Evolutionary conservation across 2,329 filamentous ascomycete genomes (phyloP).

Genomic region (Diaporthe helianthi): DNA sequence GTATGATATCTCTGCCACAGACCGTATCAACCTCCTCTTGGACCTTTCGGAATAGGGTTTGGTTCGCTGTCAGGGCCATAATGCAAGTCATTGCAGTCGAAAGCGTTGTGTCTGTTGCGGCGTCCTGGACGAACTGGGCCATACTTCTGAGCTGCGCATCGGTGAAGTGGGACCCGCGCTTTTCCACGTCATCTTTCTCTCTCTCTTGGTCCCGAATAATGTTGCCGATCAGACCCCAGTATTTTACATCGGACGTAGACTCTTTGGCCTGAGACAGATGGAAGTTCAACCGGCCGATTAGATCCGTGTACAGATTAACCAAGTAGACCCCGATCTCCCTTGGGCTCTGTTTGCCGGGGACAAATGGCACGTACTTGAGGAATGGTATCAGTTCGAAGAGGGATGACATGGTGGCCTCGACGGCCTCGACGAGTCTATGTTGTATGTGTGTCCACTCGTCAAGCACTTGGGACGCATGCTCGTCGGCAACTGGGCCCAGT

Average conservation of each 20-base stretch:
- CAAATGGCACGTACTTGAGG: conserved; percentile 12
- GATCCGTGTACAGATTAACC: neutral
- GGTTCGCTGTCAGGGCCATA: conserved; percentile 11
- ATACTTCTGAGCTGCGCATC: neutral
- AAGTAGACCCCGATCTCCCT: neutral
- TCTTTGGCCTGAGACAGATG: neutral
- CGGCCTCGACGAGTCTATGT: neutral
- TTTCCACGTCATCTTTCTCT: neutral
- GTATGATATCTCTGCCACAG: neutral
- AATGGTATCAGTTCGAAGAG: conserved; percentile 10
- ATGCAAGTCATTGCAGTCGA: conserved; percentile 19
- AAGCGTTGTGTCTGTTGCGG: conserved; percentile 14
- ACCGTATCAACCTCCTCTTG: neutral
- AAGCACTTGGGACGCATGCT: neutral
- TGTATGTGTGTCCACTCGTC: conserved; percentile 9
- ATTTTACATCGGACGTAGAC: neutral
- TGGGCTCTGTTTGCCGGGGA: neutral
- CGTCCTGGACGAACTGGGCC: conserved; percentile 1
- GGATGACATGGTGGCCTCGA: conserved; percentile 10
- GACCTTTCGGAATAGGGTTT: neutral
- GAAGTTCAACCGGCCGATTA: neutral
- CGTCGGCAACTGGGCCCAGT: conserved; percentile 11
- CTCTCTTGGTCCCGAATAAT: conserved; percentile 1
- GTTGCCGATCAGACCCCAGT: conserved; percentile 17
- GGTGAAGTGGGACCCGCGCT: neutral